Conservation (phyloP, 768 basidiomycete species). For the Amanita molliuscula region DNA sequence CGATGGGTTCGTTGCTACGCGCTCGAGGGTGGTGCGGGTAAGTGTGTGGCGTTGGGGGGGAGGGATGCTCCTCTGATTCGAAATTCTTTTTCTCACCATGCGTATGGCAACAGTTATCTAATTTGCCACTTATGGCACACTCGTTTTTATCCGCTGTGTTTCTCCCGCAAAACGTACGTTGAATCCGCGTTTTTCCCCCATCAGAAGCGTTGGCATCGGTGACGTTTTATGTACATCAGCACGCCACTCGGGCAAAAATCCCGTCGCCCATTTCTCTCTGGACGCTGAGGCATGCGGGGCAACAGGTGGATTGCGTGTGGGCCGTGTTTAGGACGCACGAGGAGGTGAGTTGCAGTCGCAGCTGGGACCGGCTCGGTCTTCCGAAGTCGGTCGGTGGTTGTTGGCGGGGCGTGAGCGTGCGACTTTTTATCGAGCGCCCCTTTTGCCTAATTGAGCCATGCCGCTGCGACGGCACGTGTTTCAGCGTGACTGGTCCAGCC, state of each 20-base stretch:
- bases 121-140: constrained; percentile 27
- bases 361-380: neutral
- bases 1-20: constrained; percentile 36
- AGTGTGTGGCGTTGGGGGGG: constrained; percentile 21
- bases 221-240: constrained; percentile 7
- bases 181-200: constrained; percentile 8
- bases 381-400: neutral
- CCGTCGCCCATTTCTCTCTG: constrained; percentile 38
- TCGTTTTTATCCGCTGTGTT: constrained; percentile 28
- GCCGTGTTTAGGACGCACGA: constrained; percentile 49
- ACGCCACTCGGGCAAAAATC: constrained; percentile 12
- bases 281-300: constrained; percentile 26
- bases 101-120: constrained; percentile 22
- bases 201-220: neutral
- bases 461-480: constrained; percentile 10
- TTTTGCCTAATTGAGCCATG: constrained; percentile 4
- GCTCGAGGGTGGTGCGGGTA: constrained; percentile 46
- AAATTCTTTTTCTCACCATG: constrained; percentile 3
- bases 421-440: constrained; percentile 5
- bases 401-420: neutral
- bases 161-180: constrained; percentile 23
- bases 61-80: constrained; percentile 1
- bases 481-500: constrained; percentile 9
- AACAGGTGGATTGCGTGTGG: constrained; percentile 32
- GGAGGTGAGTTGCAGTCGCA: constrained; percentile 34